phyloP scores from a whole-genome alignment of 75 land plant genomes.

The Pinus taeda region DNA sequence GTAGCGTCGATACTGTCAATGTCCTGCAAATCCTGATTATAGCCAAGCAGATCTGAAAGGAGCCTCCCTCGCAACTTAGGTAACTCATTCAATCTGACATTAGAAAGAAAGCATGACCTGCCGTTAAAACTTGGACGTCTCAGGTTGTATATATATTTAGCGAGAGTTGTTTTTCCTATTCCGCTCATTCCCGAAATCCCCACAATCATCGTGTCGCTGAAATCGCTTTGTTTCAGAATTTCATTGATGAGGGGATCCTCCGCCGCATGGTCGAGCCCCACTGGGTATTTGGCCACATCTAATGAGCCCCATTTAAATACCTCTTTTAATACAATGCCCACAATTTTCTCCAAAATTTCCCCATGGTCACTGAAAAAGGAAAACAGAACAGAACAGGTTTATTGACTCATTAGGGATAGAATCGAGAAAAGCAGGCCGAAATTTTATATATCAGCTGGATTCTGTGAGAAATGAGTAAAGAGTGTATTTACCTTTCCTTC shows the following conservation, averaged over 20 bases:
- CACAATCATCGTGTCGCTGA: not conserved
- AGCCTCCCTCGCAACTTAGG: not conserved
- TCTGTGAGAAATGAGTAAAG: not conserved
- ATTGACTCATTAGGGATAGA: not conserved
- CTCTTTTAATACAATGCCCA: not conserved
- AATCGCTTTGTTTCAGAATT: not conserved
- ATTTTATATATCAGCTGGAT: not conserved
- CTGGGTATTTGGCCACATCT: not conserved
- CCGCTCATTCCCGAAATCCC: constrained; percentile 2
- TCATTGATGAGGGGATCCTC: not conserved
- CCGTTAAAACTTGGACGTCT: too few species aligned
- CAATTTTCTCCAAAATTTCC: not conserved
- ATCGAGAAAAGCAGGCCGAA: not conserved
- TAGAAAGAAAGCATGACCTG: too few species aligned
- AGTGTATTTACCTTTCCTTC: not conserved
- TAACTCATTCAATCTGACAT: too few species aligned
- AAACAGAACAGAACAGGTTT: not conserved
- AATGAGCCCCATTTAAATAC: not conserved
- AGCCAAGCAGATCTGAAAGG: not conserved
- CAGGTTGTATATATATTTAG: not conserved
- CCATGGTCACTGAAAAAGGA: not conserved
- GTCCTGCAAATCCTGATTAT: not conserved
- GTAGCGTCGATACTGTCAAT: not conserved
- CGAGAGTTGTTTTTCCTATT: not conserved
- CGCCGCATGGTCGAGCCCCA: not conserved